These are phyloP conservation scores for Vitis riparia DNA, from an alignment of 164 flowering plant genomes.

Conservation along the genomic window DNA sequence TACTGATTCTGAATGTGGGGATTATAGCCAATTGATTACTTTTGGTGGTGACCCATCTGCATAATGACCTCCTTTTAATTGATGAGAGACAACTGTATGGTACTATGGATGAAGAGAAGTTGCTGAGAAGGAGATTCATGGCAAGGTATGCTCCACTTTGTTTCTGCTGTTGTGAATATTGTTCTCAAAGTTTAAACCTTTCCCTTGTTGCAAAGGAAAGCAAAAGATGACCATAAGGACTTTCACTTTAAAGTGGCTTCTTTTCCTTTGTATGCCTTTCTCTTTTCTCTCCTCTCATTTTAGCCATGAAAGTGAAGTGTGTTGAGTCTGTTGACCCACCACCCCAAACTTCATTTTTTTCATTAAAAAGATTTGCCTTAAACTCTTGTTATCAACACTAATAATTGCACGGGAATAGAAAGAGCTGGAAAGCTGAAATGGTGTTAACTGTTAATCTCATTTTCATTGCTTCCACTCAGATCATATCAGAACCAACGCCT, in stretches of 20 bases:
- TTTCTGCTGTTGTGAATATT: background rate
- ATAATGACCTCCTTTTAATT: constrained; percentile 16
- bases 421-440: background rate
- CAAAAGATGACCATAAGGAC: background rate
- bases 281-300: background rate
- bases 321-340: background rate
- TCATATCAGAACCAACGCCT: background rate
- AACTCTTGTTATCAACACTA: no score
- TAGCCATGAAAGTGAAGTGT: constrained; percentile 2
- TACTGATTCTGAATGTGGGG: constrained; percentile 8
- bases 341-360: background rate
- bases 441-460: background rate
- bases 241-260: background rate
- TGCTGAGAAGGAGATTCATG: background rate
- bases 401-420: background rate
- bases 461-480: background rate
- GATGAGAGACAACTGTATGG: constrained; percentile 11
- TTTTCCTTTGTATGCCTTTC: background rate
- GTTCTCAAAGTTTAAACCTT: background rate
- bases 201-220: background rate
- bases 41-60: constrained; percentile 2
- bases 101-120: background rate
- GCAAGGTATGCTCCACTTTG: background rate
- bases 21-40: constrained; percentile 6
- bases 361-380: no score